These are phyloP conservation scores for Paecilomyces variotii DNA, from an alignment of 2,329 filamentous ascomycete genomes.

Conservation along the genomic window DNA sequence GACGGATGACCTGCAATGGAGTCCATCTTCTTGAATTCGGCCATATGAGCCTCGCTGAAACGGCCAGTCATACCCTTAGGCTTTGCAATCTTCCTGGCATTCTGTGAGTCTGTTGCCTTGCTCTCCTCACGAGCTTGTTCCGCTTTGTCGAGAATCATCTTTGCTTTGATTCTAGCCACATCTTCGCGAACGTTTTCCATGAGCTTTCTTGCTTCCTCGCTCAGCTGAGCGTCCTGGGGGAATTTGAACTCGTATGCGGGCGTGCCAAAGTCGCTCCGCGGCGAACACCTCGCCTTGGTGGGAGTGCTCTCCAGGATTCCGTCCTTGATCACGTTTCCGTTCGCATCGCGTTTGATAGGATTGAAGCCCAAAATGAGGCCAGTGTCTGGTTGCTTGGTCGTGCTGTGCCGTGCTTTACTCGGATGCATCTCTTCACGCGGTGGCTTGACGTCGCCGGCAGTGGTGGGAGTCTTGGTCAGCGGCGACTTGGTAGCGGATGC, in stretches of 20 bases:
- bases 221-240: conserved; percentile 36
- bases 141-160: conserved; percentile 56
- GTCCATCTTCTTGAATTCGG: conserved; percentile 94
- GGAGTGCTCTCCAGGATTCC: conserved; percentile 29
- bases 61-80: conserved; percentile 70
- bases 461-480: conserved; percentile 31
- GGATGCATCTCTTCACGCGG: conserved; percentile 83
- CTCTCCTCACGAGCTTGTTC: conserved; percentile 44
- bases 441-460: conserved; percentile 60
- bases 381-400: conserved; percentile 68
- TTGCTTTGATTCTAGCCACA: conserved; percentile 60
- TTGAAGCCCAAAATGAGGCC: conserved; percentile 75
- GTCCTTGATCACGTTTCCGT: conserved; percentile 27
- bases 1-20: conserved; percentile 85
- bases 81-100: conserved; percentile 64
- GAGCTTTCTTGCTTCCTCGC: conserved; percentile 46
- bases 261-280: conserved; percentile 30
- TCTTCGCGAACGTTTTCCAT: conserved; percentile 64
- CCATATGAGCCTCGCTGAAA: conserved; percentile 79
- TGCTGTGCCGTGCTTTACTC: conserved; percentile 66
- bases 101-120: conserved; percentile 35
- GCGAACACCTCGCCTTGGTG: conserved; percentile 30
- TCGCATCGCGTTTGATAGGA: conserved; percentile 51
- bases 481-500: conserved; percentile 17
- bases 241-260: conserved; percentile 42